Percentiles rank a stretch among this genome's conserved stretches.
These are phyloP conservation scores for Ogataea corticis DNA, from an alignment of 805 yeast species.

Conservation along the genomic window DNA sequence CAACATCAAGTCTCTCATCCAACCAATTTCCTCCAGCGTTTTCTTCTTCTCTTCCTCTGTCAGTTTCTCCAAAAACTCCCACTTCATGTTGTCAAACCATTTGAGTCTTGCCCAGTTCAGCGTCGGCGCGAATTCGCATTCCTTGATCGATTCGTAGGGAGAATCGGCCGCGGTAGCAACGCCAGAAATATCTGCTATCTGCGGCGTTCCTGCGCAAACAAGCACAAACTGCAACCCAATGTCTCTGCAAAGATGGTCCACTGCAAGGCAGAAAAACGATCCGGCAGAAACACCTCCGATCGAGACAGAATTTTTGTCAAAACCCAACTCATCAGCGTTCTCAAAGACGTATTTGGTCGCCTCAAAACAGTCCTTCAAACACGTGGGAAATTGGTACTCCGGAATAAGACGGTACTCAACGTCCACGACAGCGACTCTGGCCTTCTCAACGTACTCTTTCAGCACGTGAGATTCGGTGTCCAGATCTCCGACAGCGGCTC, in stretches of 20 bases:
- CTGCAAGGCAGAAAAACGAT: conserved; percentile 30
- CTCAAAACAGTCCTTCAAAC: conserved; percentile 31
- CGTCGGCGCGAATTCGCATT: conserved; percentile 36
- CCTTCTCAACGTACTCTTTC: conserved; percentile 28
- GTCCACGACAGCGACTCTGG: conserved; percentile 32
- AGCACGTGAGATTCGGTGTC: conserved; percentile 33
- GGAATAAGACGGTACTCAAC: conserved; percentile 36
- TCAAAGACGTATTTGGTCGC: conserved; percentile 30
- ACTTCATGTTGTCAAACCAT: conserved; percentile 34
- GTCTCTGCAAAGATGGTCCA: conserved; percentile 33
- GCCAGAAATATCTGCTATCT: conserved; percentile 32
- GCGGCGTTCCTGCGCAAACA: conserved; percentile 35
- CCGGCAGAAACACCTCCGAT: conserved; percentile 30
- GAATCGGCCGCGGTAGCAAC: conserved; percentile 28
- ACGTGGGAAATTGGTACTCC: conserved; percentile 31
- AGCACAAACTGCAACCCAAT: conserved; percentile 25
- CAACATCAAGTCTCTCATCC: conserved; percentile 31
- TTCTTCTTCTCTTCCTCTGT: conserved; percentile 18
- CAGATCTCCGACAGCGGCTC: conserved; percentile 35
- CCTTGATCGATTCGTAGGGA: conserved; percentile 28
- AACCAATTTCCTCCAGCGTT: conserved; percentile 30
- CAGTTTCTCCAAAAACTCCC: conserved; percentile 24
- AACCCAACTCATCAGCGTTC: conserved; percentile 22
- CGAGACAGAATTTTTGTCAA: conserved; percentile 27
- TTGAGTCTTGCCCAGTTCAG: conserved; percentile 34